These are phyloP conservation scores for Penicillium silybi DNA, from an alignment of 495 filamentous ascomycete species.

Conservation along the genomic window DNA sequence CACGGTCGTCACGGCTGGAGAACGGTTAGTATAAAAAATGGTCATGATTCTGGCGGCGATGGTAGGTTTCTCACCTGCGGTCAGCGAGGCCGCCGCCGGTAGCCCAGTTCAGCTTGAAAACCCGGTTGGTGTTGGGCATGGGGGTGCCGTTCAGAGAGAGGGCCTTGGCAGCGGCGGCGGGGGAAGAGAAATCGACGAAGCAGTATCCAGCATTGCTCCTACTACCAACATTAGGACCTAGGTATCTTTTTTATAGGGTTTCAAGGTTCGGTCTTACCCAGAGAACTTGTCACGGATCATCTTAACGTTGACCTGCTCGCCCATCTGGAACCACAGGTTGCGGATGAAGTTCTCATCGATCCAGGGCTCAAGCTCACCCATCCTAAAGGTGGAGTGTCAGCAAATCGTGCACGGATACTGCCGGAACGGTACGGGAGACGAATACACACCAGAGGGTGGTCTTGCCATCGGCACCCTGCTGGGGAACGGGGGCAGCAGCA, in stretches of 20 bases:
- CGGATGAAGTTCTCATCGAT: constrained; percentile 99
- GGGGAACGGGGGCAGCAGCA: constrained; percentile 47
- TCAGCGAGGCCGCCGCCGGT: constrained; percentile 94
- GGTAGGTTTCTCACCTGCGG: constrained; percentile 59
- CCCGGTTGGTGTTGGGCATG: constrained; percentile 89
- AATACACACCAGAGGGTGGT: constrained; percentile 73
- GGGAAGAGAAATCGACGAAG: constrained; percentile 87
- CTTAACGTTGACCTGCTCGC: constrained; percentile 95
- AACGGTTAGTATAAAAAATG: neutral
- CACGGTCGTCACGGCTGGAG: constrained; percentile 82
- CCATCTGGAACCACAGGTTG: constrained; percentile 85
- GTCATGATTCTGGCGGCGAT: neutral
- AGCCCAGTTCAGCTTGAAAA: constrained; percentile 99
- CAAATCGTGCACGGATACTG: neutral
- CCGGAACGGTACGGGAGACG: neutral
- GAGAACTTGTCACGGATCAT: constrained; percentile 99
- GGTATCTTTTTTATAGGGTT: neutral
- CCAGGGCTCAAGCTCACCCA: constrained; percentile 99
- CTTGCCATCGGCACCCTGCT: constrained; percentile 63
- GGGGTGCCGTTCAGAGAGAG: constrained; percentile 81
- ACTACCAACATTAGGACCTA: constrained; percentile 48
- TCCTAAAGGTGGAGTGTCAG: constrained; percentile 53
- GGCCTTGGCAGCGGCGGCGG: constrained; percentile 86
- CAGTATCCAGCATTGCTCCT: constrained; percentile 97
- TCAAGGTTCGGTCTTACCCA: constrained; percentile 61